Evolutionary conservation across 257 asterid genomes (phyloP).

Genomic region (Galeopsis tetrahit): DNA sequence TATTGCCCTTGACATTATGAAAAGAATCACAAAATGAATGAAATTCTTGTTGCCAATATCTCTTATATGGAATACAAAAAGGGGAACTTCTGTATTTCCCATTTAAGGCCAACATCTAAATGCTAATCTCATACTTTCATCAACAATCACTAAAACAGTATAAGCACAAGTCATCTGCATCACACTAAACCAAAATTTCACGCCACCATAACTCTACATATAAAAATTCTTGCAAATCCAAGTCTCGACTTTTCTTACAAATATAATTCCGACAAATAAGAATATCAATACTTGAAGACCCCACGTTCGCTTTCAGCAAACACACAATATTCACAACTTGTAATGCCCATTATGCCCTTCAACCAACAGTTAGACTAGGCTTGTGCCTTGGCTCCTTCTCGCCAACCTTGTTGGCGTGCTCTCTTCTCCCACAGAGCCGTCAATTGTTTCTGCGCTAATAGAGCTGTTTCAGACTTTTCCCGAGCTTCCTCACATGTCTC

Average conservation of each 20-base stretch:
- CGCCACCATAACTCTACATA: background rate
- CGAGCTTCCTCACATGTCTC: conserved; percentile 97
- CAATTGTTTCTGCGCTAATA: conserved; percentile 67
- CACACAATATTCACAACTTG: conserved; percentile 14
- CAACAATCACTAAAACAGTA: conserved; percentile 6
- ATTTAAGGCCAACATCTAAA: no score
- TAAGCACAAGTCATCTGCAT: no score
- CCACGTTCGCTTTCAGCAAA: conserved; percentile 37
- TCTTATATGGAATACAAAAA: background rate
- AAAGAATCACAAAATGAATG: background rate
- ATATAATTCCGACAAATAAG: conserved; percentile 34
- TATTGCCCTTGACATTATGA: background rate
- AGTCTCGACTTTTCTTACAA: conserved; percentile 36
- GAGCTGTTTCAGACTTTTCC: conserved; percentile 80
- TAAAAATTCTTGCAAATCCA: conserved; percentile 30
- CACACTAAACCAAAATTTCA: conserved; percentile 17
- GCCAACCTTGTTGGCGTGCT: conserved; percentile 94
- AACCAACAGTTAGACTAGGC: conserved; percentile 28
- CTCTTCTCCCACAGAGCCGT: conserved; percentile 86
- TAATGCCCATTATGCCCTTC: conserved; percentile 23
- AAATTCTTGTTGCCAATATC: background rate
- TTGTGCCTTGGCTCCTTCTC: conserved; percentile 60
- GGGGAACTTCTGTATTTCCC: no score
- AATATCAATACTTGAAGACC: conserved; percentile 19
- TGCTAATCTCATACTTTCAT: background rate